Conservation (phyloP, 768 basidiomycete species). For the Rubroboletus pulcherrimus region DNA sequence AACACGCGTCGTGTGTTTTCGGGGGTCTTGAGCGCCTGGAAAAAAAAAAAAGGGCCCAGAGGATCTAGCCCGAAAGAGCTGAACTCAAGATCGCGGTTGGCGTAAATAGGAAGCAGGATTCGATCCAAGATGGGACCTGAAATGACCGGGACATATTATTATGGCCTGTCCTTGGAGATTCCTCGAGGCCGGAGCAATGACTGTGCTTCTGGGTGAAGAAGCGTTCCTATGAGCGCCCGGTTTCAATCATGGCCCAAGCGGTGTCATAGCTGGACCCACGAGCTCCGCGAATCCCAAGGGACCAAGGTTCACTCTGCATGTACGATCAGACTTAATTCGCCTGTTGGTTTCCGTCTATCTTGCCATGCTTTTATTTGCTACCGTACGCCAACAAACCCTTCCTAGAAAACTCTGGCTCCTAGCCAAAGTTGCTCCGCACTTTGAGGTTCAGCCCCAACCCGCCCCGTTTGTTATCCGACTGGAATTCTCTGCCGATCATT, state of each 20-base stretch:
- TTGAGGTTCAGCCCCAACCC: slow-evolving; percentile 15
- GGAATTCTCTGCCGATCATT: slow-evolving; percentile 26
- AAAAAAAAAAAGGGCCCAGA: slow-evolving; percentile 23
- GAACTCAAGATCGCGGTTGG: slow-evolving; percentile 42
- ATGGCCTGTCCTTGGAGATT: slow-evolving; percentile 40
- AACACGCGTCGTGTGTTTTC: slow-evolving; percentile 27
- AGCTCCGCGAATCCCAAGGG: slow-evolving; percentile 34
- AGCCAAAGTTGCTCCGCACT: slow-evolving; percentile 15
- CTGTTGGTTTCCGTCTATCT: slow-evolving; percentile 25
- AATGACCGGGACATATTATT: slow-evolving; percentile 2
- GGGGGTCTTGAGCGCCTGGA: slow-evolving; percentile 26
- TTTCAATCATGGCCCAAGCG: slow-evolving; percentile 30
- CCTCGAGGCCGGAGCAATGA: slow-evolving; percentile 42
- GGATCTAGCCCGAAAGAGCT: slow-evolving; percentile 44
- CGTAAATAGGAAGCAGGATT: slow-evolving; percentile 40
- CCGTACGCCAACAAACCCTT: slow-evolving; percentile 25
- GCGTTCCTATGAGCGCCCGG: slow-evolving; percentile 32
- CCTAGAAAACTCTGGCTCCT: slow-evolving; percentile 24
- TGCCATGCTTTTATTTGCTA: slow-evolving; percentile 32
- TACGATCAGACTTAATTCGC: slow-evolving; percentile 34
- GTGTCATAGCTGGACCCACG: slow-evolving; percentile 26
- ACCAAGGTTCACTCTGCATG: slow-evolving; percentile 26
- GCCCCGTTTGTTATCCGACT: slow-evolving; percentile 29
- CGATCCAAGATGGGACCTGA: slow-evolving; percentile 33
- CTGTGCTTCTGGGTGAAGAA: slow-evolving; percentile 20